These are phyloP conservation scores for Ensete glaucum DNA, from an alignment of 176 grass and related monocot species.

Conservation along the genomic window DNA sequence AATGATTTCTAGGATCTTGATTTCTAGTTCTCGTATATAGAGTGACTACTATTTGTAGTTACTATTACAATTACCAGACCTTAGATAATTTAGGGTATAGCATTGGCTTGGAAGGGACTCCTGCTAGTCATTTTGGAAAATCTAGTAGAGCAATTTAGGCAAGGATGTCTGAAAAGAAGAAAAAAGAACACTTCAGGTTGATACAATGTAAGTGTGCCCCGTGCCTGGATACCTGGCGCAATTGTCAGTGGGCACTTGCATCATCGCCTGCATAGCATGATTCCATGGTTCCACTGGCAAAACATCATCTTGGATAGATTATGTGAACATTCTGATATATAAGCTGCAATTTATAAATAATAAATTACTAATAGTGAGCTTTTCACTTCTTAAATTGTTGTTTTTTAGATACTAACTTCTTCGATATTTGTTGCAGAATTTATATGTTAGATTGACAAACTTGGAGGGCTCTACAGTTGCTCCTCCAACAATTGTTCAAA, in stretches of 20 bases:
- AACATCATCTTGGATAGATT: background rate
- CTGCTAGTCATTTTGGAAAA: background rate
- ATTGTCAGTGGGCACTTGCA: too few relatives aligned
- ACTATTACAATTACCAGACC: too few relatives aligned
- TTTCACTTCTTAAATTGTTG: background rate
- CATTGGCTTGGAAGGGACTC: background rate
- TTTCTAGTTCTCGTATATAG: too few relatives aligned
- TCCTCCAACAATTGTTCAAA: constrained; percentile 60
- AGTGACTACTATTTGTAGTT: too few relatives aligned
- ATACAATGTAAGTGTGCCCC: too few relatives aligned
- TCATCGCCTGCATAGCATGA: too few relatives aligned
- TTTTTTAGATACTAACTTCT: background rate
- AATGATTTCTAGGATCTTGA: too few relatives aligned
- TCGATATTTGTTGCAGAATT: constrained; percentile 46
- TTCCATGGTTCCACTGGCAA: too few relatives aligned
- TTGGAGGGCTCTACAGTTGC: constrained; percentile 55
- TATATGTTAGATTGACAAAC: constrained; percentile 65
- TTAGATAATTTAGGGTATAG: too few relatives aligned
- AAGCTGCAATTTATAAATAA: too few relatives aligned
- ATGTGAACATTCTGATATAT: too few relatives aligned
- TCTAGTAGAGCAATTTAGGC: background rate
- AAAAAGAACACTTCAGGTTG: background rate
- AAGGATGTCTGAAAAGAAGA: background rate
- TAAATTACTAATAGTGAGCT: background rate
- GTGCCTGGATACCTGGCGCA: too few relatives aligned